Base-by-base conservation (phyloP, 352 stramenopile species). In the Phytopythium montanum region DNA sequence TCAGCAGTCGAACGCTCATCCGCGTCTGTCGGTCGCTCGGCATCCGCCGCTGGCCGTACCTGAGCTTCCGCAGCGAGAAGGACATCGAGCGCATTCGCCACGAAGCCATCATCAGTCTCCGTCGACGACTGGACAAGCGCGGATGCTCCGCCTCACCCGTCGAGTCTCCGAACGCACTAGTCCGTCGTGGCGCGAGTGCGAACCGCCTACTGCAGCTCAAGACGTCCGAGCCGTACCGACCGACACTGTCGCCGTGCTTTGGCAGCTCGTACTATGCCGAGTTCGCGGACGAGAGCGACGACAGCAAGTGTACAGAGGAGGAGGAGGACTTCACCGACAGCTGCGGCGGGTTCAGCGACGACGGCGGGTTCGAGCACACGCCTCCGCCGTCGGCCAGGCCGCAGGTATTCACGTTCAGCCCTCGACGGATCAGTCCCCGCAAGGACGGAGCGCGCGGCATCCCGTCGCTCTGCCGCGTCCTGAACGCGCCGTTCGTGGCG, bases 131-230 rank as follows among this genome's bases (percentile, higher is more conserved):
- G 39, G 68, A 79, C 52, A 73, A 66, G 9, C 62, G 76, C 33
- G 64, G 69, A 7, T 23, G 13, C 25, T 38, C 29, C 2, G 50
- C 23, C 0, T 25, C 41, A 6, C 41, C 55, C 9, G 39, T 56
- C 29, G 66, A 73, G 10, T 65, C 76, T 18, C 56, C 71, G 9
- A 80, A 76, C 45, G 64, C 75, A 5, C 68, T 78, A 8, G 83
- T 68, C 26, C 70, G 88, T 18, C 82, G 79, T 12, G 78, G 78
- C 21, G 82, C 79, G 46, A 92, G 82, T 31, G 82, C 79, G 49
- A 92, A 88, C 57, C 79, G 82, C 16, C 66, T 92, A 18, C 50
- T 92, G 12, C 79, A 86, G 69, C 66, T 92, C 18, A 86, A 87
- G 61, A 66, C 81, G 10, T 13, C 33, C 9, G 51, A n/a, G 57